These are phyloP conservation scores for sunflower (Helianthus annuus) DNA, from an alignment of 129 eudicot genomes.

Conservation along the genomic window DNA sequence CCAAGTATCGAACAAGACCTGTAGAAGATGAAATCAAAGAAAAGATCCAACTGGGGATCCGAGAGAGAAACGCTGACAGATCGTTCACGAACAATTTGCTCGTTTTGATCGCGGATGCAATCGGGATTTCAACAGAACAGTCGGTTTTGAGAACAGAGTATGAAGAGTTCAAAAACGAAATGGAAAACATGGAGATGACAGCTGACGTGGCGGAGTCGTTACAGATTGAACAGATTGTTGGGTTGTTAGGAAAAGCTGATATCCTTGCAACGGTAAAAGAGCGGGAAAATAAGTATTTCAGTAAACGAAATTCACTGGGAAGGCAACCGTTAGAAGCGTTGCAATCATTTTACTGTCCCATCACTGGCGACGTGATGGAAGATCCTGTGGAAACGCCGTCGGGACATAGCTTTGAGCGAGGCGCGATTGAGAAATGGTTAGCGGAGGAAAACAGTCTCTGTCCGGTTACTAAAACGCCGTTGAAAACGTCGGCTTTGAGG, in stretches of 20 bases:
- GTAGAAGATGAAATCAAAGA: slow-evolving; percentile 42
- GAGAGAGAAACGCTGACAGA: slow-evolving; percentile 41
- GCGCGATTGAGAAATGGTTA: slow-evolving; percentile 52
- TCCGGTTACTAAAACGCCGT: slow-evolving; percentile 49
- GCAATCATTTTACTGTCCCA: slow-evolving; percentile 54
- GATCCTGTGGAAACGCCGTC: slow-evolving; percentile 53
- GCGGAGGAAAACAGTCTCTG: slow-evolving; percentile 41
- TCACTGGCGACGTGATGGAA: slow-evolving; percentile 51
- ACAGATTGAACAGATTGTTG: slow-evolving; percentile 42
- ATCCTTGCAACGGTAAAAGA: slow-evolving; percentile 37
- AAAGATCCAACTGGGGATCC: slow-evolving; percentile 39
- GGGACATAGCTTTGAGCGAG: slow-evolving; percentile 47
- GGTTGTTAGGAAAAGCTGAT: slow-evolving; percentile 46
- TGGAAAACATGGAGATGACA: slow-evolving; percentile 24
- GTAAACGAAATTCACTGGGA: slow-evolving; percentile 47
- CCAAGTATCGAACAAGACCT: slow-evolving; percentile 26
- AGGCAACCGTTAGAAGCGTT: slow-evolving; percentile 46
- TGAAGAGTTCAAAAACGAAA: slow-evolving; percentile 41
- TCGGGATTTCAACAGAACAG: slow-evolving; percentile 43
- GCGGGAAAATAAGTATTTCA: slow-evolving; percentile 47
- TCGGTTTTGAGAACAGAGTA: slow-evolving; percentile 38
- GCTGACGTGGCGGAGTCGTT: slow-evolving; percentile 32
- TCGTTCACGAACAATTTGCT: slow-evolving; percentile 40
- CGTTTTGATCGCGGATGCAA: slow-evolving; percentile 31
- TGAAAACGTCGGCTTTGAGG: slow-evolving; percentile 40